These are phyloP conservation scores for Apiospora arundinis DNA, from an alignment of 2,329 filamentous ascomycete species.

Conservation along the genomic window DNA sequence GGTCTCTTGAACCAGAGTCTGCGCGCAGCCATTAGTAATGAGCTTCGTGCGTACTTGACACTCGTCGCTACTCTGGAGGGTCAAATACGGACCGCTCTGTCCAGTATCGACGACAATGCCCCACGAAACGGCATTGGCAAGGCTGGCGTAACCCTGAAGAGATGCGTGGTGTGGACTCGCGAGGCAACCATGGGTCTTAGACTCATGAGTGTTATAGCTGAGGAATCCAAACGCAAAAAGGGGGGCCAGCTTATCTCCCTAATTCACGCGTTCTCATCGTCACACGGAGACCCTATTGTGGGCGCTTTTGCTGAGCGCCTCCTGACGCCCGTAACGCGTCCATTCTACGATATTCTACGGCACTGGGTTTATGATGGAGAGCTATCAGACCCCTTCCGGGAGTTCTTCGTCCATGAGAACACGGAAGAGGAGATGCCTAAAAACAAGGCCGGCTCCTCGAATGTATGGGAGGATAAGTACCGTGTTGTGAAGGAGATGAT, in stretches of 20 bases:
- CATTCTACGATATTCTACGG: slow-evolving; percentile 95
- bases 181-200: slow-evolving; percentile 96
- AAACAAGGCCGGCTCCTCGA: slow-evolving; percentile 71
- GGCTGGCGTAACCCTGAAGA: slow-evolving; percentile 89
- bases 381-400: slow-evolving; percentile 90
- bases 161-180: slow-evolving; percentile 96
- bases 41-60: slow-evolving; percentile 87
- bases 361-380: slow-evolving; percentile 99
- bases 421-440: slow-evolving; percentile 56
- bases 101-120: slow-evolving; percentile 71
- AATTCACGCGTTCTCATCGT: slow-evolving; percentile 91
- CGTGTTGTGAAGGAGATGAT: slow-evolving; percentile 85
- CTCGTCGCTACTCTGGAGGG: slow-evolving; percentile 91
- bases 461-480: slow-evolving; percentile 98
- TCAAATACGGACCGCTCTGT: slow-evolving; percentile 84
- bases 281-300: slow-evolving; percentile 94
- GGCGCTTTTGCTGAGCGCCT: slow-evolving; percentile 91
- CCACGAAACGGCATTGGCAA: slow-evolving; percentile 78
- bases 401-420: slow-evolving; percentile 94
- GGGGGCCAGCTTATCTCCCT: slow-evolving; percentile 93
- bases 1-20: slow-evolving; percentile 93
- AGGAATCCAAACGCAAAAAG: slow-evolving; percentile 81
- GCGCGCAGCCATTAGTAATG: slow-evolving; percentile 81
- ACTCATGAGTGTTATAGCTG: slow-evolving; percentile 91
- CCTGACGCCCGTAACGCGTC: slow-evolving; percentile 83